Conservation (phyloP, 225 moss, liverwort and hornwort species). For the Physcomitrellopsis africana region DNA sequence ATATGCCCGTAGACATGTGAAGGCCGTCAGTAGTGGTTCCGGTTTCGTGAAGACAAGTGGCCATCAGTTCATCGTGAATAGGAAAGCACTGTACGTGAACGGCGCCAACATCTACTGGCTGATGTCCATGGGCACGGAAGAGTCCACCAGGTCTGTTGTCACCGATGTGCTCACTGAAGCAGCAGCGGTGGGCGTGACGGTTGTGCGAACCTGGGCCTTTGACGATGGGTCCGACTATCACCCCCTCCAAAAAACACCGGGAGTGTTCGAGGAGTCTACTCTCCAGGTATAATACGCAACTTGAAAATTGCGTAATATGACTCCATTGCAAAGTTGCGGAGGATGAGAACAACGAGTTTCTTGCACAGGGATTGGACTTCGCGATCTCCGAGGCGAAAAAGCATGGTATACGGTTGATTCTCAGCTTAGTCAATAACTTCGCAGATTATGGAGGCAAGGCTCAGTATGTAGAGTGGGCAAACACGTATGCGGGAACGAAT, state of each 20-base stretch:
- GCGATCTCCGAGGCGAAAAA: slow-evolving; percentile 53
- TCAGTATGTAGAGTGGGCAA: slow-evolving; percentile 69
- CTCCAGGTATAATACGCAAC: slow-evolving; percentile 49
- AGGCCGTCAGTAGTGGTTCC: background rate
- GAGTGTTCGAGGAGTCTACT: slow-evolving; percentile 50
- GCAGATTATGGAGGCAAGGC: slow-evolving; percentile 57
- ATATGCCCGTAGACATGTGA: background rate
- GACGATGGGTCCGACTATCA: slow-evolving; percentile 51
- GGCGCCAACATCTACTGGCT: slow-evolving; percentile 70
- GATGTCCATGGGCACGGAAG: slow-evolving; percentile 48
- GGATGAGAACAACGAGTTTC: background rate
- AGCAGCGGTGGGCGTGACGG: slow-evolving; percentile 55
- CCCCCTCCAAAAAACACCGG: slow-evolving; percentile 60
- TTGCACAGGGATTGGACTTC: slow-evolving; percentile 59
- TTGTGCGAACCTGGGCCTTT: slow-evolving; percentile 76
- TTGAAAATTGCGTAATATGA: background rate
- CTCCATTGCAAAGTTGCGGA: too few relatives aligned
- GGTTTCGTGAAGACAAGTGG: slow-evolving; percentile 46
- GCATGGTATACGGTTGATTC: slow-evolving; percentile 49
- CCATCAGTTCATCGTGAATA: slow-evolving; percentile 48
- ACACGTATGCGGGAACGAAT: slow-evolving; percentile 38
- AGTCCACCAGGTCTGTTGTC: slow-evolving; percentile 39
- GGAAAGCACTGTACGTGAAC: slow-evolving; percentile 53
- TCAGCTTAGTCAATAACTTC: slow-evolving; percentile 63
- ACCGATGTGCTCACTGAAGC: slow-evolving; percentile 51